A percentile compares a stretch with the other conserved stretches of the same genome.
phyloP scores from a whole-genome alignment of 257 asterid genomes.

The Rauvolfia tetraphylla region DNA sequence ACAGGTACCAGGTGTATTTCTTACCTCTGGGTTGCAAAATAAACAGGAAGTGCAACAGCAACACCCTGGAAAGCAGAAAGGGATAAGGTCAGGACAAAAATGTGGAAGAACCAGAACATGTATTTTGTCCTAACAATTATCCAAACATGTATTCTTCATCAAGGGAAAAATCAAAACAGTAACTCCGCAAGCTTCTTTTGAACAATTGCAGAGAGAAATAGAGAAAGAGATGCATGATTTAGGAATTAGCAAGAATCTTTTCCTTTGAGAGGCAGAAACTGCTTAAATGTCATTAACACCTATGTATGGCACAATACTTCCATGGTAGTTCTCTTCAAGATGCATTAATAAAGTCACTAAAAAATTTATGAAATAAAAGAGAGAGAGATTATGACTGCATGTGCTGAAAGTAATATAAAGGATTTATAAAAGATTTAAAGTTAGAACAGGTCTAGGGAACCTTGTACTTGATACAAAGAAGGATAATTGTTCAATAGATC shows the following conservation, averaged over 20 bases:
- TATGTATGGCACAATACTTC: background rate
- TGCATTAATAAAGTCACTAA: background rate
- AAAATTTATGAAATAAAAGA: background rate
- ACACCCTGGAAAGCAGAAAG: constrained; percentile 61
- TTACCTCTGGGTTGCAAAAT: constrained; percentile 93
- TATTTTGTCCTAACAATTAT: too few species aligned
- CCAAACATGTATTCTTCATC: background rate
- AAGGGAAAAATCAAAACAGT: background rate
- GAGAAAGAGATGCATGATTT: background rate
- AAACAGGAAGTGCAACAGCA: constrained; percentile 96
- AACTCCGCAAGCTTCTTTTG: background rate
- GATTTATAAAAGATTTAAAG: background rate
- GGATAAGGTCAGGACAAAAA: background rate
- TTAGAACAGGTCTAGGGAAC: background rate
- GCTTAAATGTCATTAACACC: background rate
- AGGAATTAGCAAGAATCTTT: too few species aligned
- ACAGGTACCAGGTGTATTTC: background rate
- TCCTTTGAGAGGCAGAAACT: background rate
- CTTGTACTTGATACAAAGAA: background rate
- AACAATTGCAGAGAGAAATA: background rate
- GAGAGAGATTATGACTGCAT: background rate
- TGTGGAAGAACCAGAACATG: too few species aligned
- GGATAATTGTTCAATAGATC: background rate
- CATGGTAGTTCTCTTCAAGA: background rate
- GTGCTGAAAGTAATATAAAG: background rate